Base-by-base conservation (phyloP, 2,329 filamentous ascomycete genomes). In the Sporothrix phasma region DNA sequence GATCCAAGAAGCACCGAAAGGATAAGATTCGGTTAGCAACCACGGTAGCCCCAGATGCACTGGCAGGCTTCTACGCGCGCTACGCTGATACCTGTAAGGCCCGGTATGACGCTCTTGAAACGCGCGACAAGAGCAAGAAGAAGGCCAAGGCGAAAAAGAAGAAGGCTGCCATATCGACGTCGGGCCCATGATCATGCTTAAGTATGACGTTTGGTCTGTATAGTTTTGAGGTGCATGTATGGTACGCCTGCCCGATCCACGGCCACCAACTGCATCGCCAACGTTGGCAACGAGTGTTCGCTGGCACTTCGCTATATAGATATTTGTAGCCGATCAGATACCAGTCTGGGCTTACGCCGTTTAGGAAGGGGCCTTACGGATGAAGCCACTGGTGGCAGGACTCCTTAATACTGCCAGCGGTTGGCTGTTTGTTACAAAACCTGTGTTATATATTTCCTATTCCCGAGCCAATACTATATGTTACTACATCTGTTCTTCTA, bases 81-180 rank as follows among this genome's bases (percentile, higher is more conserved):
- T 99, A 97, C 77, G 92, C 92, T 24, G 94, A 97, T 69, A 82
- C 92, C 3, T 97, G 92, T 77, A 97, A 96, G 79, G 79, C 82
- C 0, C n/a, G 91, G 92, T 5, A 97, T 97, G 92, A 81, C 84
- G 58, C 87, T 88, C 7, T 74, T 99, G 76, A 97, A 96, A 84
- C 96, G 73, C 83, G 94, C 69, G 93, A 97, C 77, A 84, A 92
- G 72, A 96, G 88, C 76, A 93, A 90, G 81, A 86, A 87, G 79
- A 90, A 89, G 73, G 86, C 88, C 70, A 89, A 88, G 74, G 90
- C 88, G 68, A 90, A 88, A 78, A 84, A 81, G 77, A 89, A 86
- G 79, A 87, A 83, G 76, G 76, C 75, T 0, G 71, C 72, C 8
- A 68, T 71, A 43, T 70, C 70, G 19, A 17, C 67, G 3, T 19